Evolutionary conservation across 2,329 filamentous ascomycete species (phyloP), one percentile per base, ranked within the genome.

Genomic region (Colletotrichum sp.): DNA sequence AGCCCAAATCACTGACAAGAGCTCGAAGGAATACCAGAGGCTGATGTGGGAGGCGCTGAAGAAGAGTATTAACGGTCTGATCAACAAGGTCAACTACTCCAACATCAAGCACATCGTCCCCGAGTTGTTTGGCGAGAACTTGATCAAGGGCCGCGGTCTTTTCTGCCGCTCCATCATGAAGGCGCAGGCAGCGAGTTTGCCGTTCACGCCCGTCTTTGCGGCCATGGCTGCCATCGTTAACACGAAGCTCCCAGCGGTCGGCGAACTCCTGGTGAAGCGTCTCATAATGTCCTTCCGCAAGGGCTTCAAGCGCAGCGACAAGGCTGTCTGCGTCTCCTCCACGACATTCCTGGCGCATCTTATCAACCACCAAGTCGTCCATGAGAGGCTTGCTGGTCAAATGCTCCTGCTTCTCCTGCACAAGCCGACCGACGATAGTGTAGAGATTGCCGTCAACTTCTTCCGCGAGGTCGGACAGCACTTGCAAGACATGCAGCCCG

Each of bases 31-130:
- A 85, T 98, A 98, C 82, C 97, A 98, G 89, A 94, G 97, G 79
- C 98, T 99, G 95, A 95, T 96, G 11, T 99, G 97, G 97, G 97
- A 99, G 84, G 96, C 96, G 15, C 87, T 99, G 80, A 99, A 99
- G 87, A 99, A 99, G 88, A 97, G 94, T 63, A 98, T 99, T 85
- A 98, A 99, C 82, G 97, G 97, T 79, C 87, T 99, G 77, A 98
- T 99, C 89, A 99, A 99, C 90, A 99, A 99, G 87, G 94, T 98
- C 87, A 98, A 98, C 84, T 94, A 96, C 70, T 95, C 94, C 38
- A 99, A 99, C 83, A 98, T 99, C 89, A 98, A 99, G 85, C 91
- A 94, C 81, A 98, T 99, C 76, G 95, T 98, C 29, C 96, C 96
- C 3, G 97, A 99, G 85, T 88, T 99, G 59, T 99, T 99, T 84